Base-by-base conservation (phyloP, 2,329 filamentous ascomycete species). In the Aschersonia sp. region DNA sequence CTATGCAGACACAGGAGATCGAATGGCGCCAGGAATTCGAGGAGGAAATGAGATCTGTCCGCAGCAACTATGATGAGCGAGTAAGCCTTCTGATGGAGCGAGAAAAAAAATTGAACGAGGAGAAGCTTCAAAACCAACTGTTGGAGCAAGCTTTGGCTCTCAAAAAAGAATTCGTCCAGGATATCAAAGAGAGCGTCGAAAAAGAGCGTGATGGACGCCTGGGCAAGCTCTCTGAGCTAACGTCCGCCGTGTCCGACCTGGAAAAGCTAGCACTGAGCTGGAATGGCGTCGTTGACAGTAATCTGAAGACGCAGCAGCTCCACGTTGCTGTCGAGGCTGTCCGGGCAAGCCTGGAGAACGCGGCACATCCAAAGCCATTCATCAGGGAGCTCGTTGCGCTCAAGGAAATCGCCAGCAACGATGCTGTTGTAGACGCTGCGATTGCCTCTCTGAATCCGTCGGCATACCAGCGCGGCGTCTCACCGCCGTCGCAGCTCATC, bases 281-380 rank as follows among this genome's bases (percentile, higher is more conserved):
- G 89, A 94, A 91, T 66, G 79, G 82, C 41, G 87, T 97, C 40
- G 80, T 98, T 29, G 89, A 97, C 62, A 74, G 78, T 51, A 97
- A 92, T 68, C 78, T 97, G 53, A 84, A 86, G 66, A 96, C 92
- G 1, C 92, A 98, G 67, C 89, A 97, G 68, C 81, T 98, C 31
- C 88, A 96, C 61, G 88, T 98, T 38, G 92, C 92, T 28, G 85
- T 97, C 31, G 92, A 98, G 62, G 88, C 91, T 40, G 89, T 97
- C 46, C 84, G 87, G 55, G 81, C 86, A 50, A 87, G 84, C 46
- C 77, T 97, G 29, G 83, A 89, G 60, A 83, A 84, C 54, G 75
- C 82, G 9, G 56, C 60, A 9, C 75, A 82, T 56, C 85, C 91
- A 28, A 77, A 80, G 42, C 92, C 92, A 4, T 98, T 98, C 64